These are phyloP conservation scores for Leccinum longicurvipes DNA, from an alignment of 768 basidiomycete genomes.

Conservation along the genomic window DNA sequence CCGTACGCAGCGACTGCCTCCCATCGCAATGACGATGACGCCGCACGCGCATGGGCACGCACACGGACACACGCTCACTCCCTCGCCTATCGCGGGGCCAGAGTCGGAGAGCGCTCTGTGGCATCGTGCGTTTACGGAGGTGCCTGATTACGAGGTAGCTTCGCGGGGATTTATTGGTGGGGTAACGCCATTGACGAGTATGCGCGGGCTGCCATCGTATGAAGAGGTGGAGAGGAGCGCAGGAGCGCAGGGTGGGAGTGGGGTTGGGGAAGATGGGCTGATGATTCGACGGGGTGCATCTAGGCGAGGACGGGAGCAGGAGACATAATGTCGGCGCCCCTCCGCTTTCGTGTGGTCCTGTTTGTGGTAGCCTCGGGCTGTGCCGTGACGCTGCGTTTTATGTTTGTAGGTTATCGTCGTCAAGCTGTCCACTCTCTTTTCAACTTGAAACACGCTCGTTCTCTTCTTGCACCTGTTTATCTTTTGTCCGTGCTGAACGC, in stretches of 20 bases:
- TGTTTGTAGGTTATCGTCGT: background rate
- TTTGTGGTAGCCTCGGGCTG: background rate
- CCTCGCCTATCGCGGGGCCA: constrained; percentile 11
- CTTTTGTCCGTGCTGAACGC: too few relatives aligned
- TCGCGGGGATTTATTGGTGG: constrained; percentile 88
- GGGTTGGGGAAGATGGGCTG: constrained; percentile 7
- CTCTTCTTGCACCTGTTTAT: background rate
- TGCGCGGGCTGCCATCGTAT: constrained; percentile 81
- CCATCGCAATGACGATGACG: background rate
- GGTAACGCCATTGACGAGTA: constrained; percentile 76
- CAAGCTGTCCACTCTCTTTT: background rate
- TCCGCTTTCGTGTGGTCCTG: background rate
- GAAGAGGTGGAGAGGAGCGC: constrained; percentile 53
- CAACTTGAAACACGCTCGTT: background rate
- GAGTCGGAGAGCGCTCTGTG: constrained; percentile 38
- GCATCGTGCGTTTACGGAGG: constrained; percentile 66
- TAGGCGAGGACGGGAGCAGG: background rate
- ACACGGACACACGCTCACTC: background rate
- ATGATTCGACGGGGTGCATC: constrained; percentile 4
- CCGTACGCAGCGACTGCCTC: background rate
- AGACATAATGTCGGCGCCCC: background rate
- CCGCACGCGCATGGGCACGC: background rate
- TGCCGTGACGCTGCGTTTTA: background rate
- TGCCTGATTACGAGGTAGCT: constrained; percentile 85
- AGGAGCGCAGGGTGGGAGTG: background rate